Evolutionary conservation across 106 monocot species (phyloP).

Genomic region (Acanthochlamys bracteata): DNA sequence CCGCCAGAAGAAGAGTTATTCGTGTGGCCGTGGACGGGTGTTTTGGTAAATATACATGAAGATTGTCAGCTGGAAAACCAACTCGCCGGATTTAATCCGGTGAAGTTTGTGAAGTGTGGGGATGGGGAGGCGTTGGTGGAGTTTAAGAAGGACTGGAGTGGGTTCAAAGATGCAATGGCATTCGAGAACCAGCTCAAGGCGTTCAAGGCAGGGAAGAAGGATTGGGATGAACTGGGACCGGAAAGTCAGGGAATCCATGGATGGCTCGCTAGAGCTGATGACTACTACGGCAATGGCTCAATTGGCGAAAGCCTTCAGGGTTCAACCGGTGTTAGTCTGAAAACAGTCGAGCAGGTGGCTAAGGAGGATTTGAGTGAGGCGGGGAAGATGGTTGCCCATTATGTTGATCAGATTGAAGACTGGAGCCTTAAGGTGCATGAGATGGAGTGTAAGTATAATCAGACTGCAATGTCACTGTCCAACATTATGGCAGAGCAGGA

Average conservation of each 20-base stretch:
- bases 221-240: conserved; percentile 12
- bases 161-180: conserved; percentile 47
- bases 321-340: conserved; percentile 15
- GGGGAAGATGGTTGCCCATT: conserved; percentile 32
- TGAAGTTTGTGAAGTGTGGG: conserved; percentile 14
- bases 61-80: conserved; percentile 9
- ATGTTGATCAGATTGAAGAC: conserved; percentile 33
- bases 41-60: conserved; percentile 34
- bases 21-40: conserved; percentile 54
- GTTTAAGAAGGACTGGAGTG: conserved; percentile 49
- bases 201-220: conserved; percentile 24
- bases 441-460: conserved; percentile 31
- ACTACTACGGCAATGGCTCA: conserved; percentile 15
- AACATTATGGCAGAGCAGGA: conserved; percentile 42
- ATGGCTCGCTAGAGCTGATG: conserved; percentile 42
- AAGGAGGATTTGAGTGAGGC: conserved; percentile 21
- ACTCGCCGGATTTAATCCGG: conserved; percentile 27
- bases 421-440: conserved; percentile 35
- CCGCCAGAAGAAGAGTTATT: conserved; percentile 25
- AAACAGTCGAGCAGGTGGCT: conserved; percentile 29
- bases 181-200: conserved; percentile 35
- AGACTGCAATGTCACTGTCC: conserved; percentile 12
- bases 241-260: conserved; percentile 21
- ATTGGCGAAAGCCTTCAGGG: conserved; percentile 23
- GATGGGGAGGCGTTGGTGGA: conserved; percentile 11